Evolutionary conservation across 2,329 filamentous ascomycete genomes (phyloP).

Genomic region (Penicillium brevicompactum): DNA sequence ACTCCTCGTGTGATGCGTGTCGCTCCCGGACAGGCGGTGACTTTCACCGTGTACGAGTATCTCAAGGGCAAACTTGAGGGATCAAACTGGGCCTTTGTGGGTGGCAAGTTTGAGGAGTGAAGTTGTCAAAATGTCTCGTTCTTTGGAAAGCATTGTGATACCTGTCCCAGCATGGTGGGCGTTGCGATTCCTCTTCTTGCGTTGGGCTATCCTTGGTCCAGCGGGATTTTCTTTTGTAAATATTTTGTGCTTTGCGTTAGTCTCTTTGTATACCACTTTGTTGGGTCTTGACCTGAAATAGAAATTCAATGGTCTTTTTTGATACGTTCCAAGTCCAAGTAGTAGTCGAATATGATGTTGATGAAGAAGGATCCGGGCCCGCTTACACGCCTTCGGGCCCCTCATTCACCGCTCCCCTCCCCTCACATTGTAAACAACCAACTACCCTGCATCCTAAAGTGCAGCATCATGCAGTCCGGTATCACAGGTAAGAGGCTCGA

Average conservation of each 20-base stretch:
- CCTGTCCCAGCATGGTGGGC: conserved; percentile 27
- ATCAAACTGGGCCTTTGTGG: conserved; percentile 61
- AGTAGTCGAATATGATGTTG: not conserved
- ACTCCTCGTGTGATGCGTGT: conserved; percentile 97
- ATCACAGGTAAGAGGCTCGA: conserved; percentile 42
- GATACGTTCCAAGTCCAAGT: not conserved
- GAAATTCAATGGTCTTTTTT: not conserved
- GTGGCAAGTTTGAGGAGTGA: conserved; percentile 67
- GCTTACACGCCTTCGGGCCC: conserved; percentile 22
- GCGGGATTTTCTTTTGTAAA: conserved; percentile 16
- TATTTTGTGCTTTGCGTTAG: conserved; percentile 17
- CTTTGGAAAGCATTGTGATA: conserved; percentile 28
- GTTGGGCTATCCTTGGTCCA: conserved; percentile 9
- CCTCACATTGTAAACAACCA: conserved; percentile 22
- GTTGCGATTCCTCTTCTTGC: conserved; percentile 19
- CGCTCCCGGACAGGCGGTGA: conserved; percentile 86
- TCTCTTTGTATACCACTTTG: conserved; percentile 21
- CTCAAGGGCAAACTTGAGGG: conserved; percentile 72
- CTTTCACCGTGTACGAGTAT: conserved; percentile 75
- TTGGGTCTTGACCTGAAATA: conserved; percentile 8
- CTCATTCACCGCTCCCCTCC: conserved; percentile 29
- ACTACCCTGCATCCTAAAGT: conserved; percentile 5
- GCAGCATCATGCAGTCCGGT: conserved; percentile 50
- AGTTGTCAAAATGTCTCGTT: conserved; percentile 2
- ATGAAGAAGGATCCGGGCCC: not conserved